Evolutionary conservation across 768 basidiomycete genomes (phyloP).

Genomic region (Coprinellus micaceus): DNA sequence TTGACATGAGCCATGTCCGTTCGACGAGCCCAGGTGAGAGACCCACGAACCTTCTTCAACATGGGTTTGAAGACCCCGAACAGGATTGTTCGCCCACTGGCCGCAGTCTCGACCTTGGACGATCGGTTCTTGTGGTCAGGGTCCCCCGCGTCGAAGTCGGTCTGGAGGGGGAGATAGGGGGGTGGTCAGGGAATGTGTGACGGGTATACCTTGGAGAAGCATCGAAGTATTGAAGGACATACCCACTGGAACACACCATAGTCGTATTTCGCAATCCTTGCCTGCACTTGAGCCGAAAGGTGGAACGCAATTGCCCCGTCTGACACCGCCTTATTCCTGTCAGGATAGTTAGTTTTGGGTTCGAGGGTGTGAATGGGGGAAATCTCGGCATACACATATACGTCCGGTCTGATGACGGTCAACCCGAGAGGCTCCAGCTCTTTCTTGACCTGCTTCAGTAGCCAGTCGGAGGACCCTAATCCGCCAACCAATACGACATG

Average conservation of each 20-base stretch:
- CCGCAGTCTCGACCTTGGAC: slow-evolving; percentile 10
- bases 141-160: slow-evolving; percentile 31
- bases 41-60: slow-evolving; percentile 34
- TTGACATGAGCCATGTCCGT: too few relatives aligned
- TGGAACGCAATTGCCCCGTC: slow-evolving; percentile 43
- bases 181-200: too few relatives aligned
- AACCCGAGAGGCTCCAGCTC: slow-evolving; percentile 35
- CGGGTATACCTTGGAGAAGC: too few relatives aligned
- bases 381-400: slow-evolving; percentile 27
- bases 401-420: slow-evolving; percentile 47
- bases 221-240: too few relatives aligned
- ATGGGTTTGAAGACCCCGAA: slow-evolving; percentile 40
- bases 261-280: slow-evolving; percentile 41
- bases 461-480: slow-evolving; percentile 54
- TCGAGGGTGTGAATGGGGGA: not conserved
- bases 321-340: slow-evolving; percentile 44
- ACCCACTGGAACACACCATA: slow-evolving; percentile 43
- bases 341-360: slow-evolving; percentile 14
- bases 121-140: slow-evolving; percentile 26
- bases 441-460: slow-evolving; percentile 40
- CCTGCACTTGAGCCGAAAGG: slow-evolving; percentile 37
- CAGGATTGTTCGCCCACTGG: slow-evolving; percentile 37
- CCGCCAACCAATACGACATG: slow-evolving; percentile 52
- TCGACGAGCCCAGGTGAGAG: not conserved
- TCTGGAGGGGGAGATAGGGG: too few relatives aligned